These are phyloP conservation scores for Kockiozyma suomiensis DNA, from an alignment of 805 yeast species.

Conservation along the genomic window DNA sequence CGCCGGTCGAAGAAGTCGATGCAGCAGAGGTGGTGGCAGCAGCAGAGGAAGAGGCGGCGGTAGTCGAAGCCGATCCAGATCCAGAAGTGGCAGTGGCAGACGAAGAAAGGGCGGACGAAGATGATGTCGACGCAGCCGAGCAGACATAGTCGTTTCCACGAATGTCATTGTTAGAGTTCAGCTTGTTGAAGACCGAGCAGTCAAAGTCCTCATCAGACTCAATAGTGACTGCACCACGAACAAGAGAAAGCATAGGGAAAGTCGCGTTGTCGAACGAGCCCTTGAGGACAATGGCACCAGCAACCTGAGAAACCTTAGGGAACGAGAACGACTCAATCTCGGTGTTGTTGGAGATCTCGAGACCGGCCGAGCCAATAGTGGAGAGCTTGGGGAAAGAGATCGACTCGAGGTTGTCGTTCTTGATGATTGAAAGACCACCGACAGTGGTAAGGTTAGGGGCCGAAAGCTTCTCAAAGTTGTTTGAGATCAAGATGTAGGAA, in stretches of 20 bases:
- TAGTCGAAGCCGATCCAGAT: constrained; percentile 44
- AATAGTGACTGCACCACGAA: constrained; percentile 89
- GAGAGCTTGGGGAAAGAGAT: constrained; percentile 71
- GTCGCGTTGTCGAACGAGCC: constrained; percentile 85
- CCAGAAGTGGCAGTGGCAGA: constrained; percentile 28
- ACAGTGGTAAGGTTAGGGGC: constrained; percentile 56
- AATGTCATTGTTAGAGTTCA: constrained; percentile 77
- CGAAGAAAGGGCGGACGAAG: constrained; percentile 48
- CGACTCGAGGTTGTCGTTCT: constrained; percentile 72
- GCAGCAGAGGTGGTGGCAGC: constrained; percentile 42
- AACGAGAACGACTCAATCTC: constrained; percentile 65
- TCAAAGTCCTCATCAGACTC: constrained; percentile 77
- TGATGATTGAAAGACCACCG: constrained; percentile 76
- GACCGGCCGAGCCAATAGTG: constrained; percentile 82
- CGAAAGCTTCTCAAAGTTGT: constrained; percentile 51
- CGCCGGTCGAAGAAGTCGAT: constrained; percentile 39
- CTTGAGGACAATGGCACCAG: constrained; percentile 81
- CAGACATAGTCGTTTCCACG: constrained; percentile 88
- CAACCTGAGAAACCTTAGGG: constrained; percentile 69
- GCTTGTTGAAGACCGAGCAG: constrained; percentile 72
- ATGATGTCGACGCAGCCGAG: constrained; percentile 60
- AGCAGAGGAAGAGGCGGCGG: constrained; percentile 49
- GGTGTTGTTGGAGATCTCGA: constrained; percentile 84
- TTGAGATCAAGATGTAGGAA: constrained; percentile 78
- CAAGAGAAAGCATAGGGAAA: constrained; percentile 70